Percentiles rank a stretch among this genome's conserved stretches.
Conservation (phyloP, 805 yeast species). For the Tetrapisispora pingtungensis region DNA sequence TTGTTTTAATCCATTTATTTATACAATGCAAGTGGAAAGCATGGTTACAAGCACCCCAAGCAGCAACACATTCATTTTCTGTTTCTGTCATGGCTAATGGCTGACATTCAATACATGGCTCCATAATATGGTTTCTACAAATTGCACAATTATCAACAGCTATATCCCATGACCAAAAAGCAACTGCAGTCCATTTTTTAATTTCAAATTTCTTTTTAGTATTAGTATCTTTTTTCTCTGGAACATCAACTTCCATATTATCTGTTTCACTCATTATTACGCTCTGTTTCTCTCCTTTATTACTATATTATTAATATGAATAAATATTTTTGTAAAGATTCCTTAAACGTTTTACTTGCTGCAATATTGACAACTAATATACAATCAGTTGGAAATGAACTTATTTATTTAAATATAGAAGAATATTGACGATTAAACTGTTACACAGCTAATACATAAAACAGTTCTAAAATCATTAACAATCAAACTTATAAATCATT, state of each 20-base stretch:
- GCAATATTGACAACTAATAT: no score
- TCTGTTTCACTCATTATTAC: slow-evolving; percentile 19
- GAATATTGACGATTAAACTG: no score
- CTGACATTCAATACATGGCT: slow-evolving; percentile 94
- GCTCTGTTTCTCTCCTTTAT: no score
- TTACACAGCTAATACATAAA: no score
- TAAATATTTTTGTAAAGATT: no score
- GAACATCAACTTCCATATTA: slow-evolving; percentile 19
- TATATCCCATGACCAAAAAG: slow-evolving; percentile 99
- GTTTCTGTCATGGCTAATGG: slow-evolving; percentile 57
- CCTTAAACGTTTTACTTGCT: no score
- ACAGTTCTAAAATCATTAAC: no score
- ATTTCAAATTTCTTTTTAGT: slow-evolving; percentile 75
- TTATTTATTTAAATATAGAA: no score
- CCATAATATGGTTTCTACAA: slow-evolving; percentile 97
- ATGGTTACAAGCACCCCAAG: slow-evolving; percentile 95
- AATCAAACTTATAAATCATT: no score
- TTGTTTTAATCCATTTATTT: slow-evolving; percentile 85
- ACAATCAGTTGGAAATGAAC: no score
- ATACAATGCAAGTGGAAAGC: slow-evolving; percentile 98
- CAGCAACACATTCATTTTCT: slow-evolving; percentile 78
- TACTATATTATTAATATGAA: no score
- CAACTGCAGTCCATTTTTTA: slow-evolving; percentile 97
- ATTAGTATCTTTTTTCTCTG: slow-evolving; percentile 8
- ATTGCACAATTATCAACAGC: slow-evolving; percentile 95